Percentiles rank a stretch among this genome's conserved stretches.
Conservation (phyloP, 352 stramenopile genomes). For the Globisporangium abappressorium region DNA sequence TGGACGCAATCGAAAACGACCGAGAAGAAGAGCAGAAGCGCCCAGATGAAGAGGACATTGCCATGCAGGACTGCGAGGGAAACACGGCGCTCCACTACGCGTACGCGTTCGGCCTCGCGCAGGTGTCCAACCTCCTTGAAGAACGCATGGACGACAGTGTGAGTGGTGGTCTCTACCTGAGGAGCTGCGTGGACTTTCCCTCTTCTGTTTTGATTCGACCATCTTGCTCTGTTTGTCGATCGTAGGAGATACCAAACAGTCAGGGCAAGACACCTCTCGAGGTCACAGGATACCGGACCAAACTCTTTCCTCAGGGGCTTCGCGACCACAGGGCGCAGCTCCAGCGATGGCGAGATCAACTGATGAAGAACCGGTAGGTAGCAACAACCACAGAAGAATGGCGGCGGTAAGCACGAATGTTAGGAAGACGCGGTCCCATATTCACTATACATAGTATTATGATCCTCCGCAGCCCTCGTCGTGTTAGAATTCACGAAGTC, state of each 20-base stretch:
- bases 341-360: conserved; percentile 1
- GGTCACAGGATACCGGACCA: conserved; percentile 36
- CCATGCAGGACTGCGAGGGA: conserved; percentile 29
- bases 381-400: too few species aligned
- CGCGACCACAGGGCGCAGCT: background rate
- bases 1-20: conserved; percentile 22
- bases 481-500: too few species aligned
- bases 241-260: conserved; percentile 39
- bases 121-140: conserved; percentile 44
- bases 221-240: background rate
- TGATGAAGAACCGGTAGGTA: background rate
- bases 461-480: too few species aligned
- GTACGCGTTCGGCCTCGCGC: conserved; percentile 56
- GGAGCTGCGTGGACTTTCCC: background rate
- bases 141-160: conserved; percentile 34
- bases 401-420: too few species aligned
- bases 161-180: conserved; percentile 3
- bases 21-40: conserved; percentile 12
- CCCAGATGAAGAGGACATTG: conserved; percentile 19
- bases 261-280: conserved; percentile 37
- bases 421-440: too few species aligned
- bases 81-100: conserved; percentile 66
- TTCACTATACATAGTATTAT: too few species aligned
- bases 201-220: background rate
- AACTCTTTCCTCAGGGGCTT: conserved; percentile 33